These are phyloP conservation scores for Agastache rugosa DNA, from an alignment of 257 asterid species.

Conservation along the genomic window DNA sequence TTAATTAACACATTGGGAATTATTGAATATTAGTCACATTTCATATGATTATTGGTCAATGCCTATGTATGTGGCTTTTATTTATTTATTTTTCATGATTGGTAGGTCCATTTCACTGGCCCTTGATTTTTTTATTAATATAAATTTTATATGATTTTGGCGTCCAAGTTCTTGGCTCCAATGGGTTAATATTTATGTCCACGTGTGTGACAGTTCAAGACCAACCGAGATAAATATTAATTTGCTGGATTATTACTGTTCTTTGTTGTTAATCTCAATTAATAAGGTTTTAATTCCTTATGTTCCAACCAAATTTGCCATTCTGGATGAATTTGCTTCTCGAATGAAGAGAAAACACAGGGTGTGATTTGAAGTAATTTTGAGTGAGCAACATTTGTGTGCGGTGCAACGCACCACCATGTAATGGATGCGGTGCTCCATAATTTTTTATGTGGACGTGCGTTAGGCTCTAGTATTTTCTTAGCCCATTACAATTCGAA, in stretches of 20 bases:
- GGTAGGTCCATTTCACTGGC: slow-evolving; percentile 24
- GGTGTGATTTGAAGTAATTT: not conserved
- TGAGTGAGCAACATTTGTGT: too few relatives aligned
- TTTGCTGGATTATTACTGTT: slow-evolving; percentile 32
- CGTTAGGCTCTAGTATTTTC: too few relatives aligned
- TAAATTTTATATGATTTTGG: not conserved
- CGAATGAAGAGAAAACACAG: not conserved
- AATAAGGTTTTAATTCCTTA: not conserved
- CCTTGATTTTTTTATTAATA: not conserved
- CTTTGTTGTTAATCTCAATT: slow-evolving; percentile 32
- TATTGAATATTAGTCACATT: slow-evolving; percentile 28
- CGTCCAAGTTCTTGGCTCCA: slow-evolving; percentile 40
- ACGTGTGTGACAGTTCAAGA: slow-evolving; percentile 58
- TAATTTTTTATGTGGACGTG: too few relatives aligned
- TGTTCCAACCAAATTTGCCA: not conserved
- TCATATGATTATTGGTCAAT: slow-evolving; percentile 25
- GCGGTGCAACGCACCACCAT: too few relatives aligned
- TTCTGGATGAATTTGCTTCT: slow-evolving; percentile 5
- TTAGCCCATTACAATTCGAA: too few relatives aligned
- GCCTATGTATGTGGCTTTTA: not conserved
- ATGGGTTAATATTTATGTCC: slow-evolving; percentile 32
- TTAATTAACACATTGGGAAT: not conserved
- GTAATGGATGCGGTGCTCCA: too few relatives aligned
- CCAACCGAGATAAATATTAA: slow-evolving; percentile 30
- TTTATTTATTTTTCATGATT: slow-evolving; percentile 1